Evolutionary conservation across 352 stramenopile genomes (phyloP).

Genomic region (Globisporangium lucens): DNA sequence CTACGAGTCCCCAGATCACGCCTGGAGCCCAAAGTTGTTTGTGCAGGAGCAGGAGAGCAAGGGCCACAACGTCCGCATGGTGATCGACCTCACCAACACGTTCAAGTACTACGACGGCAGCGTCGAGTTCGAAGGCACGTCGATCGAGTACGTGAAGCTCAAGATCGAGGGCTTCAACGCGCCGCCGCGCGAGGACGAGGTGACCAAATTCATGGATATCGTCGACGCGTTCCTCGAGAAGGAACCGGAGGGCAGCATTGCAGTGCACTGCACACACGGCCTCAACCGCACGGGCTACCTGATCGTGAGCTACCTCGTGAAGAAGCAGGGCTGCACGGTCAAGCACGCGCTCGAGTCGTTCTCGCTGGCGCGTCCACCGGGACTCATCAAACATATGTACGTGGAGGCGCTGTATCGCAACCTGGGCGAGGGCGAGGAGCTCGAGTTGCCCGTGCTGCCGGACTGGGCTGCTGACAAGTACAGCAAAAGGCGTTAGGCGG

Average conservation of each 20-base stretch:
- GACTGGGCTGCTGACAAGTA: slow-evolving; percentile 72
- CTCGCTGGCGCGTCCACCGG: slow-evolving; percentile 49
- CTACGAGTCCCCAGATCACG: slow-evolving; percentile 33
- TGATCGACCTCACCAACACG: slow-evolving; percentile 85
- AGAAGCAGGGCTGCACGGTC: slow-evolving; percentile 38
- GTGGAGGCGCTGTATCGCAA: slow-evolving; percentile 64
- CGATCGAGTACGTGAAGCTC: slow-evolving; percentile 74
- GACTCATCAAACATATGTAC: slow-evolving; percentile 85
- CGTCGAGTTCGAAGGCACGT: slow-evolving; percentile 38
- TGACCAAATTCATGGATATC: slow-evolving; percentile 55
- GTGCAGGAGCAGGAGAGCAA: slow-evolving; percentile 36
- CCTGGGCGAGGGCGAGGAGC: slow-evolving; percentile 35
- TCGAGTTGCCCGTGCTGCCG: slow-evolving; percentile 54
- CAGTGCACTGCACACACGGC: slow-evolving; percentile 78
- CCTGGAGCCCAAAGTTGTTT: slow-evolving; percentile 62
- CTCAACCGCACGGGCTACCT: slow-evolving; percentile 80
- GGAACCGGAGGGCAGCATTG: slow-evolving; percentile 42
- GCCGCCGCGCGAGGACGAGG: slow-evolving; percentile 44
- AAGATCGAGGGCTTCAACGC: slow-evolving; percentile 68
- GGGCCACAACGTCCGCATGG: slow-evolving; percentile 48
- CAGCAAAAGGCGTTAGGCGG: slow-evolving; percentile 23
- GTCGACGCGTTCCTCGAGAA: slow-evolving; percentile 58
- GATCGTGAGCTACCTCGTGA: slow-evolving; percentile 73
- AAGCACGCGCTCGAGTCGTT: slow-evolving; percentile 69
- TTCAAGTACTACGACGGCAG: slow-evolving; percentile 80